Base-by-base conservation (phyloP, 768 basidiomycete genomes). In the Dioszegia crocea region DNA sequence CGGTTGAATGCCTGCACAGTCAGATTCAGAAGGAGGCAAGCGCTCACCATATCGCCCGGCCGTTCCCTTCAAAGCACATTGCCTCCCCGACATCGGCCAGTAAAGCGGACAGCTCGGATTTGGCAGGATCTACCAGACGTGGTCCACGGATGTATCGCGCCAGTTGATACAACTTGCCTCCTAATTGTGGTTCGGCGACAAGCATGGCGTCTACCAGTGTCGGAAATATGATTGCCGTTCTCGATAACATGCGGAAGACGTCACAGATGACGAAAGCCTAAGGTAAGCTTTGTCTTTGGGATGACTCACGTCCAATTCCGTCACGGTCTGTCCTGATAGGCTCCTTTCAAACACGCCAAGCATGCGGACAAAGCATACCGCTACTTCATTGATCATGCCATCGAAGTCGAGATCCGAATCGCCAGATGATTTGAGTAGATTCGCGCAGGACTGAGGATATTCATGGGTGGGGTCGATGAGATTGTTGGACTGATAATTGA, bases 351-450 rank as follows among this genome's bases (percentile, higher is more conserved):
- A n/a, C 12, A 48, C 36, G 2, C 19, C 53, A 8, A 43, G 38
- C 39, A 44, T 58, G 40, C 29, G 26, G n/a, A 48, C 5, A 27
- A 57, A 29, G n/a, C 27, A 57, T 2, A 29, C 23, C 4, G 56
- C 61, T 8, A 62, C 30, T 30, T 24, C 27, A 3, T 10, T 11
- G 26, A 48, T 11, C 8, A 49, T 21, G 11, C 12, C 30, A 2
- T 50, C 47, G 19, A 46, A 21, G 43, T 50, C 44, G 4, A 47
- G 33, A 1, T 27, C 30, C 8, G 19, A 3, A 47, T 67, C 66
- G 11, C 66, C 66, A 50, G 62, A 73, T 9, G 61, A 63, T 23
- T 49, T 41, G 11, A 73, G 59, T 9, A 73, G 24, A 1, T 64
- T 58, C 2, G 65, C 59, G 41, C 70, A 66, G n/a, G 14, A 44